Conservation (phyloP, 2,329 filamentous ascomycete genomes). For the Lojkania enalia region DNA sequence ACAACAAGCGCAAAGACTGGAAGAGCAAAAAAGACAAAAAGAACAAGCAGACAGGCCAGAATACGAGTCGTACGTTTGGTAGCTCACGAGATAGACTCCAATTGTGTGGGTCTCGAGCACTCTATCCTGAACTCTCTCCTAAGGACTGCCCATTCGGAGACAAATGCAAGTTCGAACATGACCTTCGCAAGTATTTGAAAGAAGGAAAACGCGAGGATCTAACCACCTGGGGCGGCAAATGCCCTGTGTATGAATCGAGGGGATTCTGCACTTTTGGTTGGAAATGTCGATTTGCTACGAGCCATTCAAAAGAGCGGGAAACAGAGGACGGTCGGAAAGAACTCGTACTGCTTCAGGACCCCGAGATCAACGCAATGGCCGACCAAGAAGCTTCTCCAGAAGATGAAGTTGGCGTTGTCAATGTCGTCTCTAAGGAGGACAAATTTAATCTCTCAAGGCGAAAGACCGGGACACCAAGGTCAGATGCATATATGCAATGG, state of each 20-base stretch:
- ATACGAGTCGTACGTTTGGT: slow-evolving; percentile 80
- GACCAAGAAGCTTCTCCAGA: slow-evolving; percentile 47
- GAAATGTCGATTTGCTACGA: slow-evolving; percentile 90
- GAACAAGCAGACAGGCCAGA: slow-evolving; percentile 72
- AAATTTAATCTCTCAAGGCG: slow-evolving; percentile 78
- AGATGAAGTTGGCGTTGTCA: slow-evolving; percentile 68
- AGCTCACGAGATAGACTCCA: slow-evolving; percentile 74
- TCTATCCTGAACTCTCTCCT: slow-evolving; percentile 79
- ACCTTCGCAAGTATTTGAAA: slow-evolving; percentile 81
- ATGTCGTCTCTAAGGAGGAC: slow-evolving; percentile 68
- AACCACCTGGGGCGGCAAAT: slow-evolving; percentile 73
- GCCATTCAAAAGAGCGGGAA: slow-evolving; percentile 81
- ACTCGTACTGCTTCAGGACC: slow-evolving; percentile 68
- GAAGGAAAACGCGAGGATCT: slow-evolving; percentile 82
- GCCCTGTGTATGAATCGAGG: slow-evolving; percentile 76
- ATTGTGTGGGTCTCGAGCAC: slow-evolving; percentile 74
- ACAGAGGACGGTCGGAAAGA: slow-evolving; percentile 81
- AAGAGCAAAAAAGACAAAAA: slow-evolving; percentile 56
- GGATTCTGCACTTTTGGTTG: slow-evolving; percentile 83
- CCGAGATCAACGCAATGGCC: slow-evolving; percentile 50
- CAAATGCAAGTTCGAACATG: slow-evolving; percentile 79
- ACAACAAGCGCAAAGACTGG: slow-evolving; percentile 42
- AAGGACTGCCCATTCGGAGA: slow-evolving; percentile 74
- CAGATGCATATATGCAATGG: slow-evolving; percentile 78
- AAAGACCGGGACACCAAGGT: slow-evolving; percentile 69